A percentile compares a stretch with the other conserved stretches of the same genome.
phyloP scores from a whole-genome alignment of 768 basidiomycete species.

The Sarcodon sp. region DNA sequence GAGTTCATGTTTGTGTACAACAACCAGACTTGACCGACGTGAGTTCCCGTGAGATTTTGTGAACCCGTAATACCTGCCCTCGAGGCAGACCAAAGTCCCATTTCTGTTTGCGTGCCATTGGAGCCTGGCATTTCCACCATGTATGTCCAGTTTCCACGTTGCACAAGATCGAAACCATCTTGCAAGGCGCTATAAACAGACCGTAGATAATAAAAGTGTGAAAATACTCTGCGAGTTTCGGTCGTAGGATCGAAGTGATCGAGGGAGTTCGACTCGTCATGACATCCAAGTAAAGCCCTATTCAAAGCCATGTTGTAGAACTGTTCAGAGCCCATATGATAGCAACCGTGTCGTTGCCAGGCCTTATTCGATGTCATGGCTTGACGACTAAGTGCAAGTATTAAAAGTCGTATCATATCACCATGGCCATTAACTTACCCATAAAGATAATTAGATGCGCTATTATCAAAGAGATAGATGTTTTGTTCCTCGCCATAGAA shows the following conservation, averaged over 20 bases:
- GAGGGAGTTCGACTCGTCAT: conserved; percentile 85
- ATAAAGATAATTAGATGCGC: conserved; percentile 87
- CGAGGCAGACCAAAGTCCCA: conserved; percentile 79
- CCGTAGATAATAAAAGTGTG: conserved; percentile 65
- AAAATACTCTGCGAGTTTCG: conserved; percentile 59
- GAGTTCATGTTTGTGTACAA: conserved; percentile 79
- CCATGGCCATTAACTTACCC: conserved; percentile 33
- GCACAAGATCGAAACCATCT: conserved; percentile 80
- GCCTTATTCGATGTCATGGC: conserved; percentile 77
- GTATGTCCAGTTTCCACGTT: conserved; percentile 79
- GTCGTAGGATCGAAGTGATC: conserved; percentile 93
- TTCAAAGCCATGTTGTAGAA: conserved; percentile 92
- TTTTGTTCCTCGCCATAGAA: conserved; percentile 92
- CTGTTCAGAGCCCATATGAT: conserved; percentile 78
- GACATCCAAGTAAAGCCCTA: conserved; percentile 65
- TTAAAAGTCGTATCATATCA: background rate
- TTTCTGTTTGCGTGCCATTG: conserved; percentile 65
- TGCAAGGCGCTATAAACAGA: conserved; percentile 58
- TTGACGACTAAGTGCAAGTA: conserved; percentile 54
- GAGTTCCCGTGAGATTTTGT: conserved; percentile 51
- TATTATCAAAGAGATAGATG: conserved; percentile 78
- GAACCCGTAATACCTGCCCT: conserved; percentile 43
- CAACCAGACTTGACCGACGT: conserved; percentile 67
- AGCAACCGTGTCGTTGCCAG: conserved; percentile 93
- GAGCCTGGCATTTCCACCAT: conserved; percentile 75